Evolutionary conservation across 768 basidiomycete species (phyloP), one percentile per base, ranked within the genome.

Genomic region (Brasilioporus rufonigricans): DNA sequence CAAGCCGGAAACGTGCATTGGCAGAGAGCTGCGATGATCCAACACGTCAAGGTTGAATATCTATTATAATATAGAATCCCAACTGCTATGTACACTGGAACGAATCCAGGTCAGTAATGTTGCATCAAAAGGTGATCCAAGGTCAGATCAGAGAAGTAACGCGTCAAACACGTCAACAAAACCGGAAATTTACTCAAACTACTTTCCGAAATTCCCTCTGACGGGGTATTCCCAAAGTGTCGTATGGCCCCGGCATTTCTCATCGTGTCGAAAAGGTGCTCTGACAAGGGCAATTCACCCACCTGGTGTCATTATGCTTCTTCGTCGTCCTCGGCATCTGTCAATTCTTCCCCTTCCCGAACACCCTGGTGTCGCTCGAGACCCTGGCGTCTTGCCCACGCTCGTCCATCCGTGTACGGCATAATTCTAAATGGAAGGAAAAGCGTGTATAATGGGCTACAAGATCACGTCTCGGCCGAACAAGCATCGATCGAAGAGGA

Each of bases 401-500:
- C 76, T 54, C 82, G 79, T 2, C 97, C 97, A 64, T 98, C 88
- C 0, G 91, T 89, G 53, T 89, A 87, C 0, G 96, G 93, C 52
- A 81, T 80, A 26, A 89, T 77, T 11, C 87, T 83, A 5, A 93
- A 68, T 0, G 97, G 97, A 14, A 98, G 58, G 19, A 98, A 62
- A n/a, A 98, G 80, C 0, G 93, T 93, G 49, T 82, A 82, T 24
- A 78, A 68, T 1, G 93, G 84, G 70, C 93, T 95, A 58, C 33
- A 31, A 43, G 26, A 18, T 9, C 6, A 26, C 27, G 9, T 55
- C 46, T 48, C 27, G 21, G 33, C 35, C n/a, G 4, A 40, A 24
- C 36, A 2, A 44, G 13, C 4, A 39, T 38, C 26, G 21, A 9
- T 31, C 48, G 23, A 48, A 31, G 0, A 57, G 33, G 24, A 6